phyloP scores from a whole-genome alignment of 495 filamentous ascomycete species.

The Penicillium tannophilum region DNA sequence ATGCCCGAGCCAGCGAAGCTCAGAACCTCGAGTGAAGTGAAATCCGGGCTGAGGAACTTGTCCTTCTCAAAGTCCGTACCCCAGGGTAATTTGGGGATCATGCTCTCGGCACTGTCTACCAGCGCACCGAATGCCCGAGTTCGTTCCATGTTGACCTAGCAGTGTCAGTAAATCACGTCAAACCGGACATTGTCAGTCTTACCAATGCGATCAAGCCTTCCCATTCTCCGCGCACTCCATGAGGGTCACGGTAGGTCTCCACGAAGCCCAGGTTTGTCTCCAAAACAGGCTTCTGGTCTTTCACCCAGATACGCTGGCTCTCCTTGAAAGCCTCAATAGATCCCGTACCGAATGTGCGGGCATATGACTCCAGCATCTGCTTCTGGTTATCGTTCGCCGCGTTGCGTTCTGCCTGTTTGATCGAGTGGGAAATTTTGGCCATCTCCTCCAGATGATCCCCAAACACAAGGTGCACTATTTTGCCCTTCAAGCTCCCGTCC shows the following conservation, averaged over 20 bases:
- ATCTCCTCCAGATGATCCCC: constrained; percentile 84
- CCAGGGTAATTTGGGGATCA: constrained; percentile 92
- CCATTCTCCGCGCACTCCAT: constrained; percentile 94
- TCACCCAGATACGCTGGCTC: constrained; percentile 88
- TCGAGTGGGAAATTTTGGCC: constrained; percentile 70
- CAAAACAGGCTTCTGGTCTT: constrained; percentile 84
- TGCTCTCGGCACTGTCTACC: constrained; percentile 73
- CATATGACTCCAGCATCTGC: constrained; percentile 81
- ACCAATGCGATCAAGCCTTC: constrained; percentile 87
- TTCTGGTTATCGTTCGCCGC: constrained; percentile 85
- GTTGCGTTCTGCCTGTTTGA: constrained; percentile 71
- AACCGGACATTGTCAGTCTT: background rate
- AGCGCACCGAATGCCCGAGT: constrained; percentile 87
- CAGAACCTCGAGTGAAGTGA: constrained; percentile 81
- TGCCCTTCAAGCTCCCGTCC: constrained; percentile 63
- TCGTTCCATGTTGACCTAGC: constrained; percentile 74
- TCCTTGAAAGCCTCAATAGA: constrained; percentile 89
- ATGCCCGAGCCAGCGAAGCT: constrained; percentile 80
- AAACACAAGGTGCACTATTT: constrained; percentile 73
- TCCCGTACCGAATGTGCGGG: constrained; percentile 80
- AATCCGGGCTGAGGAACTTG: constrained; percentile 90
- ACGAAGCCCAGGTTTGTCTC: constrained; percentile 95
- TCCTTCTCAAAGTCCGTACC: constrained; percentile 89
- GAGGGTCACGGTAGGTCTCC: constrained; percentile 93
- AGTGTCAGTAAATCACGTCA: constrained; percentile 30